These are phyloP conservation scores for Massariosphaeria phaeospora DNA, from an alignment of 495 filamentous ascomycete species.

Conservation along the genomic window DNA sequence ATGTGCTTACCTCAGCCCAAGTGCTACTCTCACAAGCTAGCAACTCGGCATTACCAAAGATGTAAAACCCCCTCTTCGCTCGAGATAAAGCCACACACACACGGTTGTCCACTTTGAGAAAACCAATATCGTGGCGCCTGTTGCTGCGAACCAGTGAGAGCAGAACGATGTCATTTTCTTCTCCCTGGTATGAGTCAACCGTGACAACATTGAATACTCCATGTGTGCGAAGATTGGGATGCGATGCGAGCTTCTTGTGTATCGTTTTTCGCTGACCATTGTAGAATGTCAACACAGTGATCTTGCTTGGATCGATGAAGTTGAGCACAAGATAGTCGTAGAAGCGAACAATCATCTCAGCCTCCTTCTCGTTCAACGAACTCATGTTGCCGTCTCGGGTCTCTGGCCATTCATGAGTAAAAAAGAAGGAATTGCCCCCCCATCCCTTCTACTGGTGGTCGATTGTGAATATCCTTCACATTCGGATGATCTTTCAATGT, in stretches of 20 bases:
- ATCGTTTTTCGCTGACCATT: slow-evolving; percentile 74
- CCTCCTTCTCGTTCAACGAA: slow-evolving; percentile 67
- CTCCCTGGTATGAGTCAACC: slow-evolving; percentile 90
- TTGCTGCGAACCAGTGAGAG: slow-evolving; percentile 81
- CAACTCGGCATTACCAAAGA: slow-evolving; percentile 72
- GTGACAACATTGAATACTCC: slow-evolving; percentile 65
- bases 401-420: slow-evolving; percentile 68
- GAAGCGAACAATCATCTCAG: slow-evolving; percentile 70
- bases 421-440: slow-evolving; percentile 66
- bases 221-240: slow-evolving; percentile 47
- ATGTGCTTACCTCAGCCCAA: slow-evolving; percentile 41
- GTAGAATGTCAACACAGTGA: slow-evolving; percentile 86
- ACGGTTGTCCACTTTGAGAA: slow-evolving; percentile 68
- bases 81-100: slow-evolving; percentile 85
- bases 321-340: slow-evolving; percentile 68
- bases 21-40: slow-evolving; percentile 44
- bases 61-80: slow-evolving; percentile 76
- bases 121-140: slow-evolving; percentile 54
- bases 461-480: slow-evolving; percentile 48
- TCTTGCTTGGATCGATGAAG: slow-evolving; percentile 52
- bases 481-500: slow-evolving; percentile 62
- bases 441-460: slow-evolving; percentile 73
- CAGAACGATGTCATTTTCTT: slow-evolving; percentile 84
- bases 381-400: slow-evolving; percentile 60
- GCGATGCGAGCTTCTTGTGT: slow-evolving; percentile 47